Percentiles rank a stretch among this genome's conserved stretches.
These are phyloP conservation scores for Metschnikowia continentalis DNA, from an alignment of 805 yeast species.

Conservation along the genomic window DNA sequence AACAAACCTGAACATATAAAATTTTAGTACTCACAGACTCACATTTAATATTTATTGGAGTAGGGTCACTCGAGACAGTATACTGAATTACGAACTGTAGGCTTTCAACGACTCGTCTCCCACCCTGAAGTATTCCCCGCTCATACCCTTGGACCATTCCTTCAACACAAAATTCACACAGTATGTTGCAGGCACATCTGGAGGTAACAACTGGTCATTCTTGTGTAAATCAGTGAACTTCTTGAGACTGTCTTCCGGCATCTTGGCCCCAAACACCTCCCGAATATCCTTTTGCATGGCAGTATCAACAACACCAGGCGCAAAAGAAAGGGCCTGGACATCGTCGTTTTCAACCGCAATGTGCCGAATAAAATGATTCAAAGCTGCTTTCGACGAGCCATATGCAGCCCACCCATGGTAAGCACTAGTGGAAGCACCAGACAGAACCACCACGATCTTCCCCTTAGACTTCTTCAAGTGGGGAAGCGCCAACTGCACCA, in stretches of 20 bases:
- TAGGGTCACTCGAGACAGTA: too few species aligned
- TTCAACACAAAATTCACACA: conserved; percentile 61
- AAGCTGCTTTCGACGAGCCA: conserved; percentile 87
- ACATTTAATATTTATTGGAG: too few species aligned
- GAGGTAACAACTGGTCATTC: conserved; percentile 55
- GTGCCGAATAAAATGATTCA: conserved; percentile 69
- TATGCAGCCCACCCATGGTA: conserved; percentile 84
- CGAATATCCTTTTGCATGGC: conserved; percentile 82
- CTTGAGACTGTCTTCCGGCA: conserved; percentile 57
- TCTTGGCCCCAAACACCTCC: conserved; percentile 51
- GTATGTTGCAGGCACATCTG: conserved; percentile 68
- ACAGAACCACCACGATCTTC: conserved; percentile 71
- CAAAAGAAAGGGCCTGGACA: conserved; percentile 64
- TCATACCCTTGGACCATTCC: conserved; percentile 54
- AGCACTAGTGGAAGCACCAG: conserved; percentile 75
- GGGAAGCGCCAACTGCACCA: conserved; percentile 56
- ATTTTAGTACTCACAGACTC: too few species aligned
- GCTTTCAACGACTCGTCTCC: conserved; percentile 33
- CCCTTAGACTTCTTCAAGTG: conserved; percentile 55
- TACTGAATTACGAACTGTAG: not conserved
- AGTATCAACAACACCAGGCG: conserved; percentile 95
- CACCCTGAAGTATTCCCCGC: conserved; percentile 68
- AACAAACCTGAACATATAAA: too few species aligned
- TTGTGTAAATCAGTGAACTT: conserved; percentile 63
- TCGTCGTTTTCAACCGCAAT: conserved; percentile 63